Percentiles rank a stretch among this genome's conserved stretches.
Conservation (phyloP, 352 stramenopile species). For the Globisporangium okanoganense region DNA sequence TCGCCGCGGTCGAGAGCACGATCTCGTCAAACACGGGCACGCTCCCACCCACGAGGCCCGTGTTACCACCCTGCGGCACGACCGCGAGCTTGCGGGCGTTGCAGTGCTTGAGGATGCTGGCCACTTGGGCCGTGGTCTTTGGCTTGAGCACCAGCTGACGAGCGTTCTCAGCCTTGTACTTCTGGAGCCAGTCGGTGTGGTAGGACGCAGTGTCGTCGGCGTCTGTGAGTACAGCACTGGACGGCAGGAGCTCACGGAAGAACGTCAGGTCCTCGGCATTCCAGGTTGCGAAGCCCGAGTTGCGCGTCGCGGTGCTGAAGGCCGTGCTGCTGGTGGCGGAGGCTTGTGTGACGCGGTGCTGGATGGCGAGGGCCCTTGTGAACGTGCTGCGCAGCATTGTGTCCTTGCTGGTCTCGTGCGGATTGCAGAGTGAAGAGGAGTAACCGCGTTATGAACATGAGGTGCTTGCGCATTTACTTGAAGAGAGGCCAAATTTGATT, state of each 20-base stretch:
- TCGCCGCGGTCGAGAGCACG: slow-evolving; percentile 89
- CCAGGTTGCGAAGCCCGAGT: slow-evolving; percentile 42
- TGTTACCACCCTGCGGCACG: slow-evolving; percentile 96
- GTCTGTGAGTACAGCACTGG: slow-evolving; percentile 60
- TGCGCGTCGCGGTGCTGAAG: slow-evolving; percentile 25
- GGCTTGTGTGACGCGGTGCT: neutral
- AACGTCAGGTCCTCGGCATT: slow-evolving; percentile 53
- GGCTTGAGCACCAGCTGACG: slow-evolving; percentile 78
- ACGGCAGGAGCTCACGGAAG: slow-evolving; percentile 57
- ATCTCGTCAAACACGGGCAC: slow-evolving; percentile 93
- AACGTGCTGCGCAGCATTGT: neutral
- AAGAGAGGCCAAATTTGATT: neutral
- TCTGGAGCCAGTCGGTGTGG: slow-evolving; percentile 82
- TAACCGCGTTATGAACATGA: too few species aligned
- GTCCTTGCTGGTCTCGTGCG: neutral
- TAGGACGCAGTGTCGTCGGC: slow-evolving; percentile 63
- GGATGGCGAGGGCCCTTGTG: neutral
- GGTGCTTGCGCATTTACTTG: neutral
- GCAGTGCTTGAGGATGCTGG: slow-evolving; percentile 91
- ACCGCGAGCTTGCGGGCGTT: slow-evolving; percentile 85
- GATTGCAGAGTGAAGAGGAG: neutral
- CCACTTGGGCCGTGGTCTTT: slow-evolving; percentile 85
- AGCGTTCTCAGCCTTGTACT: slow-evolving; percentile 58
- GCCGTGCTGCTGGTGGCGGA: neutral
- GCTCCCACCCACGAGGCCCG: slow-evolving; percentile 92